phyloP scores from a whole-genome alignment of 2,329 filamentous ascomycete species.

The Pseudogymnoascus sp. region DNA sequence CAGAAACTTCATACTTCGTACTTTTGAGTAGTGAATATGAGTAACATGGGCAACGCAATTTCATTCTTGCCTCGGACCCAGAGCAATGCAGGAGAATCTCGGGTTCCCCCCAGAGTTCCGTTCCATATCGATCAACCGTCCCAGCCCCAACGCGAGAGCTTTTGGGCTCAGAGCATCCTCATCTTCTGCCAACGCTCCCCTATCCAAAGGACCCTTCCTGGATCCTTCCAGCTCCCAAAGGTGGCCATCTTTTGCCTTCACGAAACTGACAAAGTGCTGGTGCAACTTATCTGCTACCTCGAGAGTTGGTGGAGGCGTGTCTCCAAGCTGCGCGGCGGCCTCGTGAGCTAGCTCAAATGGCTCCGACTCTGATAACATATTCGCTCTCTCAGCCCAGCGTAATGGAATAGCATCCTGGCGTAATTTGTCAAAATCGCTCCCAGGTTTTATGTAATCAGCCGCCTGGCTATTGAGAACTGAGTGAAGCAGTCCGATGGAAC shows the following conservation, averaged over 20 bases:
- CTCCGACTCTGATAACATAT: conserved; percentile 69
- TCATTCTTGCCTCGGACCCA: conserved; percentile 4
- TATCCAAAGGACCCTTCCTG: conserved; percentile 56
- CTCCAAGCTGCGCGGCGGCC: conserved; percentile 66
- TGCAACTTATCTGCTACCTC: conserved; percentile 62
- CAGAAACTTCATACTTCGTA: neutral
- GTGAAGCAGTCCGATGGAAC: conserved; percentile 81
- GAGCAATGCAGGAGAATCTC: conserved; percentile 17
- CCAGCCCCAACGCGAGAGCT: conserved; percentile 59
- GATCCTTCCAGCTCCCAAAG: conserved; percentile 65
- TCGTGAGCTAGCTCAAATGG: conserved; percentile 72
- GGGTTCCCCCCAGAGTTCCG: conserved; percentile 10
- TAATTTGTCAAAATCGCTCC: conserved; percentile 46
- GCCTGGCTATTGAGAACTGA: conserved; percentile 71
- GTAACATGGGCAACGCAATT: neutral
- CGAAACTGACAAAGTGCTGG: conserved; percentile 92
- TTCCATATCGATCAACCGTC: conserved; percentile 17
- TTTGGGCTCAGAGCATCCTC: conserved; percentile 70
- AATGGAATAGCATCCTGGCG: conserved; percentile 62
- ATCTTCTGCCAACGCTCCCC: conserved; percentile 43
- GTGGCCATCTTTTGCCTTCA: conserved; percentile 60
- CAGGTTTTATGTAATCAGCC: conserved; percentile 23
- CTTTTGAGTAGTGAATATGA: neutral
- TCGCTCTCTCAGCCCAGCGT: conserved; percentile 55
- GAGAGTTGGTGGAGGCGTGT: conserved; percentile 69